Percentiles rank a stretch among this genome's conserved stretches.
These are phyloP conservation scores for Cercospora sp. DNA, from an alignment of 2,329 filamentous ascomycete species.

Conservation along the genomic window DNA sequence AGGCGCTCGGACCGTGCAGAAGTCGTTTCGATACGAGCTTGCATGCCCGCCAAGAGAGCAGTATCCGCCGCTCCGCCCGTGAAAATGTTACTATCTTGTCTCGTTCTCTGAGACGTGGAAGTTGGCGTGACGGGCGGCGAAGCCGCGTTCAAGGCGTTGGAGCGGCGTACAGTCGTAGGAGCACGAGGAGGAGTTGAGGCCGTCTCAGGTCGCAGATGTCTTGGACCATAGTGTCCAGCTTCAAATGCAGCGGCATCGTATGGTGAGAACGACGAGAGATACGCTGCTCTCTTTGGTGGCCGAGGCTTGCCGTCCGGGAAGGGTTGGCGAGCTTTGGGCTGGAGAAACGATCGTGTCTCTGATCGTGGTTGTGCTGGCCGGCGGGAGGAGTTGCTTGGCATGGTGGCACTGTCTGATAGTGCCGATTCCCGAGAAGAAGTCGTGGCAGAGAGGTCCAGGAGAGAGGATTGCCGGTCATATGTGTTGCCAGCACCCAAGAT, in stretches of 20 bases:
- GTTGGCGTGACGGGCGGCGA: background rate
- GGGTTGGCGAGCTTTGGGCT: background rate
- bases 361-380: background rate
- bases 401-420: background rate
- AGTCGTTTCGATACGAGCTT: background rate
- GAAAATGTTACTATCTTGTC: background rate
- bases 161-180: background rate
- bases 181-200: background rate
- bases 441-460: background rate
- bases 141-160: background rate
- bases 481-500: background rate
- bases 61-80: background rate
- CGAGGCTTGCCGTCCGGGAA: background rate
- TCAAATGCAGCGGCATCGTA: background rate
- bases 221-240: background rate
- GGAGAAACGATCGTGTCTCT: background rate
- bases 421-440: background rate
- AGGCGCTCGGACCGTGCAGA: background rate
- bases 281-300: background rate
- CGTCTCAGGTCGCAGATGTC: background rate
- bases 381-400: background rate
- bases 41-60: background rate
- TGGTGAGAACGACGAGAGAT: background rate
- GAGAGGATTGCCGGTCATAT: background rate
- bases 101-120: background rate